Base-by-base conservation (phyloP, 2,329 filamentous ascomycete species). In the Akanthomyces muscarius region DNA sequence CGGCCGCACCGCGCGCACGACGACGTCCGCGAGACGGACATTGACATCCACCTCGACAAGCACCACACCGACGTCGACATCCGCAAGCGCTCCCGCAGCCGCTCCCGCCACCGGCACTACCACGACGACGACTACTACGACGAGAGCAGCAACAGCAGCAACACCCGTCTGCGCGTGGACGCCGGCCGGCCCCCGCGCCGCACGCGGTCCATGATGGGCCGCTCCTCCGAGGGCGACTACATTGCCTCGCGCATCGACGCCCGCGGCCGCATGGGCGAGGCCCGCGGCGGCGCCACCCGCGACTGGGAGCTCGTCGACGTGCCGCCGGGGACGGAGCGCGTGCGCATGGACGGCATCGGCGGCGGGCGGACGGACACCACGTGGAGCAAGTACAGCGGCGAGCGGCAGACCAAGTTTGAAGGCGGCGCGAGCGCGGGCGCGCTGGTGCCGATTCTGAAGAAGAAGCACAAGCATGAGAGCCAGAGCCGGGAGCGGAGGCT, bases 291-390 rank as follows among this genome's bases (percentile, higher is more conserved):
- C 59, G 87, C 86, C 21, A 92, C 89, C 42, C 87, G 85, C 66
- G 89, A 87, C 70, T 96, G 92, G 91, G 83, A 86, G 61, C 89
- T 96, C 66, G 83, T 96, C 44, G 91, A 96, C 74, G 88, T 96
- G 45, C 91, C 91, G 1, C 90, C 91, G 0, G 91, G 91, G 64
- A 94, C 91, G 0, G 89, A 91, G 76, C 85, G 89, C 47, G 88
- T 95, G n/a, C 84, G 85, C 61, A 89, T 95, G 88, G 90, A 95
- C 68, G 90, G 91, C 60, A 81, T 86, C 28, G 90, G 90, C 23
- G 90, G 89, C 54, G 89, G 82, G n/a, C 81, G 80, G 44, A 88
- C 91, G 66, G 91, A 95, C 69, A 86, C 92, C 53, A 89, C 85
- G 23, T 95, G 90, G 89, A 83, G 89, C 72, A 85, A 86, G 68